Evolutionary conservation across 371 early-diverging fungal genomes (phyloP), one percentile per base, ranked within the genome.

Genomic region (Zychaea mexicana): DNA sequence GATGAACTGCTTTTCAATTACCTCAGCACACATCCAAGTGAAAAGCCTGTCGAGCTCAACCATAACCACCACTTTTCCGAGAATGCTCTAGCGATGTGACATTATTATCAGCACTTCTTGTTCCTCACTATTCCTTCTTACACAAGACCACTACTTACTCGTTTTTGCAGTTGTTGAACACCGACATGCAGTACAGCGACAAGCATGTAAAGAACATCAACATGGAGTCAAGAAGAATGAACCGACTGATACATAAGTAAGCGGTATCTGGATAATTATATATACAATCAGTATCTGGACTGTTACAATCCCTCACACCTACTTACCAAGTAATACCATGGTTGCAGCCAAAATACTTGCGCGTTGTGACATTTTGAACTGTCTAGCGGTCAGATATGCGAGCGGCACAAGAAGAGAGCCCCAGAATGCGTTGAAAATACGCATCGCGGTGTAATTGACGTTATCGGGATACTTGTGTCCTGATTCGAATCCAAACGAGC

Each of bases 191-290:
- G 72, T 91, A 94, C 15, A 92, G 78, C n/a, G 90, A 87, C 31
- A 92, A 77, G 39, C 90, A 87, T 15, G 99, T 99, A 60, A 97
- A 96, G 61, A 94, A 93, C 26, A 99, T 73, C 12, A 99, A 86
- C 91, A 98, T 96, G 1, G 99, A 94, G 73, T 99, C 99, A 54
- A 99, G 81, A 30, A 99, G 86, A 61, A 99, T 98, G 63, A 99
- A 95, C 49, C 99, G 90, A 70, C 93, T 93, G 71, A 99, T 99
- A 22, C 90, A 88, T 60, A 91, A 72, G 52, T 89, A 88, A 4
- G 97, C 95, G 57, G 89, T 94, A 71, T 98, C 97, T 90, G 62
- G n/a, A 31, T 31, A 15, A 9, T 22, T 15, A 49, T 52, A 60
- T 36, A 36, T 15, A 5, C 2, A 30, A 15, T 33, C 33, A 33